Evolutionary conservation across 768 basidiomycete species (phyloP), one percentile per base, ranked within the genome.

Genomic region (Gelatoporia subvermispora): DNA sequence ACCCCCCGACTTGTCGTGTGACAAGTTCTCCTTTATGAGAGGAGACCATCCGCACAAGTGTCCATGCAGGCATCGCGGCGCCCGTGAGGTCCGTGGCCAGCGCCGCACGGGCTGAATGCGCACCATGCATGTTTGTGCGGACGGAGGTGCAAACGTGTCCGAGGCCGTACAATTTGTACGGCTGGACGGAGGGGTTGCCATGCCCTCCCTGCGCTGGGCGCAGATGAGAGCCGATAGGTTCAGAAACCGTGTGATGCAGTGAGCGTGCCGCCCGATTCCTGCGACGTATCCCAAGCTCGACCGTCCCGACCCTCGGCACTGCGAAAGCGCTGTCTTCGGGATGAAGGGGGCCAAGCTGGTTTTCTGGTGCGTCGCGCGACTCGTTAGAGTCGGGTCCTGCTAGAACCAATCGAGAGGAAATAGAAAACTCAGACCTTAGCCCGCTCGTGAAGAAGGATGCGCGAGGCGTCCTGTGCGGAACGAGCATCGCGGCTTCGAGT

Each of bases 401-500:
- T 52, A 40, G 51, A 41, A 34, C 36, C 31, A 28, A 48, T 31
- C 51, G 20, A 43, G 50, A 25, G 42, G 20, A 25, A 44, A 35
- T 48, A 43, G 47, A 48, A 47, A 18, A 22, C 51, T 52, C 51
- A 45, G 51, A 52, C 51, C 51, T 48, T 52, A 45, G 51, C 51
- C 51, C 47, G 51, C 47, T 52, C 51, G 31, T 47, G 23, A 25
- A 45, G 34, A 31, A 5, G 25, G 39, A 43, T n/a, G 51, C 31
- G 20, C 36, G 35, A 43, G 34, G 43, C 51, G 34, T 43, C 51
- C 36, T 52, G 43, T 48, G 21, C 46, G 51, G 54, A 46, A 59
- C 67, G 68, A 73, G 68, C 65, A 58, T 70, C 68, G 68, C 69
- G 69, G 68, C 68, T 60, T 71, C 70, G 52, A 60, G 64, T 56